These are phyloP conservation scores for Pleurotus eryngii DNA, from an alignment of 768 basidiomycete genomes.

Conservation along the genomic window DNA sequence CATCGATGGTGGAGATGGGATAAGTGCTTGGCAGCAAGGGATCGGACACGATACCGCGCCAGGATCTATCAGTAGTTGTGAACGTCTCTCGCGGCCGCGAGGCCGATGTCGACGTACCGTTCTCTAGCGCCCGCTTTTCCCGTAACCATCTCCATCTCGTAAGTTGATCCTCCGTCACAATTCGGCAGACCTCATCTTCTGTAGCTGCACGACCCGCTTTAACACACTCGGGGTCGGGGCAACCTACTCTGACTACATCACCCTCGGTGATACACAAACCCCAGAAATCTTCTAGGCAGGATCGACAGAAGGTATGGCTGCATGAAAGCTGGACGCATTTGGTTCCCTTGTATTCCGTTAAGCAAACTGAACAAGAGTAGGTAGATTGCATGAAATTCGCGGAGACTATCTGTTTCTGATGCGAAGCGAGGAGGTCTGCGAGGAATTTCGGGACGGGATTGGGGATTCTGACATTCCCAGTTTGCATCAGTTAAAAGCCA, in stretches of 20 bases:
- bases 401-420: conserved; percentile 45
- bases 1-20: conserved; percentile 49
- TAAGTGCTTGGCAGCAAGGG: conserved; percentile 75
- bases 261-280: conserved; percentile 77
- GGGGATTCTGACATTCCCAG: conserved; percentile 36
- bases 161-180: conserved; percentile 63
- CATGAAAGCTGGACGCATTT: conserved; percentile 72
- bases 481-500: conserved; percentile 4
- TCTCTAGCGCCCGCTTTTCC: conserved; percentile 69
- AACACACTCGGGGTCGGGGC: conserved; percentile 79
- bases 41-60: conserved; percentile 80
- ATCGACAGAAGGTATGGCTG: conserved; percentile 79
- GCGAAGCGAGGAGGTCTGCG: conserved; percentile 40
- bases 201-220: conserved; percentile 56
- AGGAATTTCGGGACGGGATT: conserved; percentile 59
- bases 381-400: conserved; percentile 59
- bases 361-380: conserved; percentile 75
- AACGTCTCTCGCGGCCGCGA: background rate
- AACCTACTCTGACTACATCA: conserved; percentile 69
- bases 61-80: conserved; percentile 50
- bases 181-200: conserved; percentile 70
- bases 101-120: conserved; percentile 41
- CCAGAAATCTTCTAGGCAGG: conserved; percentile 83
- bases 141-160: conserved; percentile 76
- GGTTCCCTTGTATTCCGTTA: conserved; percentile 69